Evolutionary conservation across 1,139 yeast species (phyloP).

Genomic region (Scheffersomyces cryptocercus): DNA sequence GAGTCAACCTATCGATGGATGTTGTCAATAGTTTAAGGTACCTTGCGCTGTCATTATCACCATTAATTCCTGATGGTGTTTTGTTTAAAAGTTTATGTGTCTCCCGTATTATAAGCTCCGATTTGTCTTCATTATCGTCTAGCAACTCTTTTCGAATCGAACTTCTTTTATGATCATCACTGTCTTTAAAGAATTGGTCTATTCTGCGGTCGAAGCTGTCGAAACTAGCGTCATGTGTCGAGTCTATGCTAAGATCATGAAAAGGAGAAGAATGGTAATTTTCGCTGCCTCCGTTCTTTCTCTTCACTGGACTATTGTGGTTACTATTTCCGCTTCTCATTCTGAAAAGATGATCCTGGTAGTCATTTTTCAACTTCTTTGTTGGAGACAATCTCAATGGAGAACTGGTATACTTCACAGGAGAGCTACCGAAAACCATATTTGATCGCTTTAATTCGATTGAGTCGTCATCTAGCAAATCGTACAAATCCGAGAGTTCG

Average conservation of each 20-base stretch:
- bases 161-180: neutral
- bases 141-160: conserved; percentile 1
- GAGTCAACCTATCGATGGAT: conserved; percentile 24
- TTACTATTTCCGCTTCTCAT: conserved; percentile 13
- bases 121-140: conserved; percentile 16
- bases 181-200: conserved; percentile 1
- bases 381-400: conserved; percentile 15
- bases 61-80: conserved; percentile 22
- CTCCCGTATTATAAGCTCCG: conserved; percentile 28
- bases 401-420: conserved; percentile 12
- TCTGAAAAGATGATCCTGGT: conserved; percentile 17
- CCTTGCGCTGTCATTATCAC: conserved; percentile 28
- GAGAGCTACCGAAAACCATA: conserved; percentile 8
- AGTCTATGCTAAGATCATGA: conserved; percentile 2
- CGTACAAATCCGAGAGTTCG: conserved; percentile 13
- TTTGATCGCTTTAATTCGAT: conserved; percentile 14
- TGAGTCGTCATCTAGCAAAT: conserved; percentile 15
- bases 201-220: conserved; percentile 3
- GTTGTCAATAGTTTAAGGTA: conserved; percentile 21
- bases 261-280: too few relatives aligned
- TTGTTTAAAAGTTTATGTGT: conserved; percentile 30
- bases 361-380: conserved; percentile 19
- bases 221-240: conserved; percentile 3
- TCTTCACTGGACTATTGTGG: conserved; percentile 15
- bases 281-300: neutral